A percentile compares a stretch with the other conserved stretches of the same genome.
These are phyloP conservation scores for Teunomyces barrocoloradensis DNA, from an alignment of 805 yeast species.

Conservation along the genomic window DNA sequence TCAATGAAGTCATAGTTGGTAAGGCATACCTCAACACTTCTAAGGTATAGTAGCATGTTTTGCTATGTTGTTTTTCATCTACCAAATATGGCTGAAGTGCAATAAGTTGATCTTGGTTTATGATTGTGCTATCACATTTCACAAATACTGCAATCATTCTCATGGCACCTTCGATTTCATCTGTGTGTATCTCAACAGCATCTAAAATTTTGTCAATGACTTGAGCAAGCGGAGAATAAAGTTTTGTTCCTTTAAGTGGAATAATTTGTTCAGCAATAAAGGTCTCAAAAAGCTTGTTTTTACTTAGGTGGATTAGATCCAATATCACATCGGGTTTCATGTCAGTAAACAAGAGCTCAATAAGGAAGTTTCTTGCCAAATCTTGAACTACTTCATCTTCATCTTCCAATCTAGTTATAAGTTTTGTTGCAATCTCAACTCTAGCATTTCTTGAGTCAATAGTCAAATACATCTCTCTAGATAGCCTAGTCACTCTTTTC, in stretches of 20 bases:
- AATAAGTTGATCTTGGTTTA: conserved; percentile 64
- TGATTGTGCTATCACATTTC: conserved; percentile 48
- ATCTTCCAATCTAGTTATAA: conserved; percentile 61
- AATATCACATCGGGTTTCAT: not conserved
- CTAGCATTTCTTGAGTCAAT: conserved; percentile 30
- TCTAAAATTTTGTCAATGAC: conserved; percentile 38
- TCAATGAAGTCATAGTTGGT: conserved; percentile 41
- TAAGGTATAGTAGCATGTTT: conserved; percentile 46
- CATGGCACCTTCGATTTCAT: conserved; percentile 33
- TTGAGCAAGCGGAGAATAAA: not conserved
- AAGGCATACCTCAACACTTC: conserved; percentile 53
- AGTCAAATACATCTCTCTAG: conserved; percentile 44
- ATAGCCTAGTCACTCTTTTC: conserved; percentile 55
- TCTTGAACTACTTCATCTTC: conserved; percentile 57
- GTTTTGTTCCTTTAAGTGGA: not conserved
- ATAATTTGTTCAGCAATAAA: conserved; percentile 1
- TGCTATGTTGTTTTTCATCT: conserved; percentile 43
- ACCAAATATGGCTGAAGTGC: conserved; percentile 62
- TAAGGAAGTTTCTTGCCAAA: conserved; percentile 34
- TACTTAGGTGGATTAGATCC: not conserved
- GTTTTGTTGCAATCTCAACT: conserved; percentile 45
- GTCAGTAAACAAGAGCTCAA: conserved; percentile 21
- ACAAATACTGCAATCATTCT: conserved; percentile 57
- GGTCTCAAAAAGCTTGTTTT: conserved; percentile 9
- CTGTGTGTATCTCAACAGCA: conserved; percentile 28